Base-by-base conservation (phyloP, 257 asterid species). In the Ehretia macrophylla region DNA sequence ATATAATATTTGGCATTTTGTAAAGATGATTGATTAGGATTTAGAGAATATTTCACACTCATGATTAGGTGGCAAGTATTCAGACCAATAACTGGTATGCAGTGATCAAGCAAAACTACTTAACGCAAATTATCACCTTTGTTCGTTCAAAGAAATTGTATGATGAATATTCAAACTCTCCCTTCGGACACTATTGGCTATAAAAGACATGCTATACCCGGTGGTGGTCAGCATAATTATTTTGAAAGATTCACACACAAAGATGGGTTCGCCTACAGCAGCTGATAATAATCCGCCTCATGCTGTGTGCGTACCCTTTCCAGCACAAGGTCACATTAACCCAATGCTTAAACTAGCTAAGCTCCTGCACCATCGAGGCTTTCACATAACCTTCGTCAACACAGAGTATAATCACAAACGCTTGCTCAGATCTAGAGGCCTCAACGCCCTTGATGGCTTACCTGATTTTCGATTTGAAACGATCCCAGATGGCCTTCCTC, bases 401-500 rank as follows among this genome's bases (percentile, higher is more conserved):
- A 67, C 78, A 1, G 73, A 72, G 9, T 72, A 45, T 51, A 72
- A 67, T 66, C 68, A 68, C 53, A 27, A 18, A 14, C 78, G 78
- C 49, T 32, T 62, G 13, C 59, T 72, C 37, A 57, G 35, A 11
- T 62, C 78, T 62, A 21, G 70, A 16, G 74, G 74, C 5, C 67
- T 47, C 19, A 16, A 32, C 13, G 32, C 63, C 39, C 66, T 58
- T 2, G 71, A 67, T 17, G 67, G 60, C 19, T 44, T 67, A 21
- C 74, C 70, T 0, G 67, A 42, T 19, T 72, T 72, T 17, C 45
- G 32, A 12, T 58, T 67, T 3, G 64, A 59, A 17, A 17, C 74
- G 14, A 73, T 73, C 55, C 74, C 78, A 0, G 78, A 73, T 19
- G 78, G 78, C 0, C 64, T 72, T 14, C 74, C 74, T 5, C 70